These are phyloP conservation scores for Diaporthe citri DNA, from an alignment of 2,329 filamentous ascomycete genomes.

Conservation along the genomic window DNA sequence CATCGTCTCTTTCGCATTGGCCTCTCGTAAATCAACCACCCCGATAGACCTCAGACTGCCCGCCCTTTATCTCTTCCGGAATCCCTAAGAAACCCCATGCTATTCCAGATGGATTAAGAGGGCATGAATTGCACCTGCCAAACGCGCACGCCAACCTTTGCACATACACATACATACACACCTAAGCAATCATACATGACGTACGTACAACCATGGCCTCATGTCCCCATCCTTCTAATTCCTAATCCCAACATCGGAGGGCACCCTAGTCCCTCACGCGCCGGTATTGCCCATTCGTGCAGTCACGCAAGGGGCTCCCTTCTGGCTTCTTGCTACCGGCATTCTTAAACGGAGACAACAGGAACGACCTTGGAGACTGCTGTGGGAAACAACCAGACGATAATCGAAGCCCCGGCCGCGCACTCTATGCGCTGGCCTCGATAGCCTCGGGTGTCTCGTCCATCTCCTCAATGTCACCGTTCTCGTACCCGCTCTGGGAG, in stretches of 20 bases:
- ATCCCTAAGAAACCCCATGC: slow-evolving; percentile 42
- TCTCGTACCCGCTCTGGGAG: slow-evolving; percentile 59
- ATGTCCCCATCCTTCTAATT: slow-evolving; percentile 34
- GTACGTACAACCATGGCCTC: slow-evolving; percentile 41
- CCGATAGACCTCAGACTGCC: slow-evolving; percentile 42
- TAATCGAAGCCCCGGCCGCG: slow-evolving; percentile 41
- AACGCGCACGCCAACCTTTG: slow-evolving; percentile 31
- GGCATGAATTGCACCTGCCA: slow-evolving; percentile 18
- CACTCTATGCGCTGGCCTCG: slow-evolving; percentile 53
- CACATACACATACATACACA: slow-evolving; percentile 38
- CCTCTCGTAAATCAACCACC: background rate
- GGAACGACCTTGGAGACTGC: slow-evolving; percentile 46
- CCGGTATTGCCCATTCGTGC: slow-evolving; percentile 40
- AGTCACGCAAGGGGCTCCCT: slow-evolving; percentile 35
- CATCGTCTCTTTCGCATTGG: background rate
- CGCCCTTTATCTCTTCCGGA: slow-evolving; percentile 41
- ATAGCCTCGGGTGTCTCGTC: slow-evolving; percentile 59
- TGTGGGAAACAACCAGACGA: slow-evolving; percentile 39
- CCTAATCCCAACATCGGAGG: slow-evolving; percentile 8
- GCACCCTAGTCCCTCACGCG: slow-evolving; percentile 32
- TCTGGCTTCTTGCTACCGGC: slow-evolving; percentile 23
- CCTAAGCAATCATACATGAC: slow-evolving; percentile 34
- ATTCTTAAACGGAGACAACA: slow-evolving; percentile 45
- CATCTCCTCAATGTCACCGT: slow-evolving; percentile 62
- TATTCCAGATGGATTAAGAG: slow-evolving; percentile 32